Evolutionary conservation across 495 filamentous ascomycete genomes (phyloP).

Genomic region (Penicillium steckii): DNA sequence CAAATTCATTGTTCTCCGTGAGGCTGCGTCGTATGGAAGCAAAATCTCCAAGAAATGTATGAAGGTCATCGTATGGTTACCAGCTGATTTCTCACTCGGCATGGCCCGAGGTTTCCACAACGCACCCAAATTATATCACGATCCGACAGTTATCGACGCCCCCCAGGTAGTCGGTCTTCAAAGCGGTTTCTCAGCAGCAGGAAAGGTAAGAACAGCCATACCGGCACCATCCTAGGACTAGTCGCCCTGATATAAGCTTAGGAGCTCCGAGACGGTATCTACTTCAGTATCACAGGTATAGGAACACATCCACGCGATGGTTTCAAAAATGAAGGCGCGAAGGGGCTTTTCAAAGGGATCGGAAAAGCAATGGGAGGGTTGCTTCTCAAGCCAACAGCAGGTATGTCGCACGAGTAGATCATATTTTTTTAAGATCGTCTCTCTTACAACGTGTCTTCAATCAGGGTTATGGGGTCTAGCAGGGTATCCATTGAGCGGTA

Average conservation of each 20-base stretch:
- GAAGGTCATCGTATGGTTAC: constrained; percentile 67
- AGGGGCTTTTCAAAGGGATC: constrained; percentile 72
- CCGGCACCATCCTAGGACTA: neutral
- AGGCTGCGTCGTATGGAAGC: constrained; percentile 35
- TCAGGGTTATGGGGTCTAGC: constrained; percentile 59
- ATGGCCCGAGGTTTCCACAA: constrained; percentile 86
- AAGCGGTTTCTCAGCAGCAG: constrained; percentile 61
- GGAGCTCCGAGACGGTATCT: constrained; percentile 66
- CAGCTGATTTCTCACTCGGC: constrained; percentile 76
- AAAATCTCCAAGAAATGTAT: constrained; percentile 58
- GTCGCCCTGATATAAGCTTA: constrained; percentile 28
- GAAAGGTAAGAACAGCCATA: constrained; percentile 49
- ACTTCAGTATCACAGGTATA: constrained; percentile 70
- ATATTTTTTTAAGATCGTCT: neutral
- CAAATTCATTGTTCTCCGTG: constrained; percentile 4
- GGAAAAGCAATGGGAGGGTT: constrained; percentile 74
- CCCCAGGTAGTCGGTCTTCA: constrained; percentile 72
- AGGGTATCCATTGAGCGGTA: constrained; percentile 70
- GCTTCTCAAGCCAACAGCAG: constrained; percentile 67
- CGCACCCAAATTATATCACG: constrained; percentile 74
- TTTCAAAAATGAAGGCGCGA: constrained; percentile 64
- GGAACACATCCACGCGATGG: constrained; percentile 70
- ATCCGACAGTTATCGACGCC: constrained; percentile 64
- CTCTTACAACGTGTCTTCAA: constrained; percentile 21
- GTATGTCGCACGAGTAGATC: constrained; percentile 34